Conservation (phyloP, 1,139 yeast genomes). For the Saccharomycopsis phalli region DNA sequence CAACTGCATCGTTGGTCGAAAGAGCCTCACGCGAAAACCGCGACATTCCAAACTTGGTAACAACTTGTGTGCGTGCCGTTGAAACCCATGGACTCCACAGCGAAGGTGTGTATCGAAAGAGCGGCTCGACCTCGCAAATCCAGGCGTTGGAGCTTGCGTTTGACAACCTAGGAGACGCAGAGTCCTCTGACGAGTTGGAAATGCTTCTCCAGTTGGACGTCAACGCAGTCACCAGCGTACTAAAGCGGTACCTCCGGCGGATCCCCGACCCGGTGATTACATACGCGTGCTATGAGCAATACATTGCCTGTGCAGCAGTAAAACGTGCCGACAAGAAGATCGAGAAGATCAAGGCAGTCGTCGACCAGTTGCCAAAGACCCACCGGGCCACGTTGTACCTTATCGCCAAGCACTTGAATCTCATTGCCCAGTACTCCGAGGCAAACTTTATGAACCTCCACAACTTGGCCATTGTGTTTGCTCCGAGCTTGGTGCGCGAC, state of each 20-base stretch:
- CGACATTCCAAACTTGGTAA: constrained; percentile 59
- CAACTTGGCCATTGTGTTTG: constrained; percentile 87
- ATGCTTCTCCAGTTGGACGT: constrained; percentile 59
- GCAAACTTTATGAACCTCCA: constrained; percentile 70
- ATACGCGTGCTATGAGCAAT: constrained; percentile 55
- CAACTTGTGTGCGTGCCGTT: constrained; percentile 66
- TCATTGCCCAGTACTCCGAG: constrained; percentile 40
- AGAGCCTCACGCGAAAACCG: constrained; percentile 54
- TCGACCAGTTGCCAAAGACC: constrained; percentile 51
- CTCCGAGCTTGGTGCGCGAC: constrained; percentile 87
- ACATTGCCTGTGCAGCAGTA: constrained; percentile 41
- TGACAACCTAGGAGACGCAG: constrained; percentile 27
- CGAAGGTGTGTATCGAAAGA: constrained; percentile 87
- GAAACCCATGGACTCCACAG: constrained; percentile 73
- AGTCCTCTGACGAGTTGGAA: constrained; percentile 25
- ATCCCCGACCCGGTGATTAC: constrained; percentile 83
- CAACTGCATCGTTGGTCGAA: constrained; percentile 40
- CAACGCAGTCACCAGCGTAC: constrained; percentile 77
- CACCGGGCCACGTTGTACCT: constrained; percentile 50
- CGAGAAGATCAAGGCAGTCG: constrained; percentile 29
- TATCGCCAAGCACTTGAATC: constrained; percentile 56
- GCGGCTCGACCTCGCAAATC: constrained; percentile 79
- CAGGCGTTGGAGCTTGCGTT: constrained; percentile 39
- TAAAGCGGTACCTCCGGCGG: constrained; percentile 78
- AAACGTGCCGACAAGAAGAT: constrained; percentile 29